phyloP scores from a whole-genome alignment of 345 rosid genomes.

The rapeseed (Brassica napus) region DNA sequence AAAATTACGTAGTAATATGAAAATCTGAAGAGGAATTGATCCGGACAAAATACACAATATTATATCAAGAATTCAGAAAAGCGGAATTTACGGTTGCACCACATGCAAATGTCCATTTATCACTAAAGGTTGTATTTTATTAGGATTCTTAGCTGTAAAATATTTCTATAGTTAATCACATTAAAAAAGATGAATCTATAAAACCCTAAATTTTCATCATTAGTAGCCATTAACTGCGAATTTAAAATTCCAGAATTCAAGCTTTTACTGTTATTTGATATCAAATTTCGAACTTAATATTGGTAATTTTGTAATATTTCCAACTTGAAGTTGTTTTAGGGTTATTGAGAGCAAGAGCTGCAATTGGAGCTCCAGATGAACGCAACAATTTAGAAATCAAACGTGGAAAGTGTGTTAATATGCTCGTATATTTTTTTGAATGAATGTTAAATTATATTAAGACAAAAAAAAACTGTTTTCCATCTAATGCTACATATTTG shows the following conservation, averaged over 20 bases:
- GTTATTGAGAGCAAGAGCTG: not conserved
- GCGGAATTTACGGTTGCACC: slow-evolving; percentile 47
- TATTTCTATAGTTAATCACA: not conserved
- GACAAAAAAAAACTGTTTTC: too few species aligned
- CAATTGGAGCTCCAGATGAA: not conserved
- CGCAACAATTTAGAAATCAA: not conserved
- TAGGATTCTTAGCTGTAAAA: slow-evolving; percentile 4
- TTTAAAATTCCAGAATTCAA: not conserved
- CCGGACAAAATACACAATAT: slow-evolving; percentile 27
- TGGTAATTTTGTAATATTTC: not conserved
- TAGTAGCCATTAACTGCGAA: not conserved
- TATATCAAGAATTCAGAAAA: slow-evolving; percentile 42
- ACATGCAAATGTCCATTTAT: slow-evolving; percentile 40
- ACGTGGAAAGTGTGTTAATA: slow-evolving; percentile 3
- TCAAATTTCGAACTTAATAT: not conserved
- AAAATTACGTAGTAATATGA: not conserved
- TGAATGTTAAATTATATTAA: too few species aligned
- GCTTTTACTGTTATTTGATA: not conserved
- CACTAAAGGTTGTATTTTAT: not conserved
- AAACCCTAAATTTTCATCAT: not conserved
- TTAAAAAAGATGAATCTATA: not conserved
- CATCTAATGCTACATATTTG: too few species aligned
- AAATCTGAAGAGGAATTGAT: slow-evolving; percentile 25
- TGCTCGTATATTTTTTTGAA: too few species aligned
- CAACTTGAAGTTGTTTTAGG: not conserved